These are phyloP conservation scores for Lentinula boryana DNA, from an alignment of 768 basidiomycete species.

Conservation along the genomic window DNA sequence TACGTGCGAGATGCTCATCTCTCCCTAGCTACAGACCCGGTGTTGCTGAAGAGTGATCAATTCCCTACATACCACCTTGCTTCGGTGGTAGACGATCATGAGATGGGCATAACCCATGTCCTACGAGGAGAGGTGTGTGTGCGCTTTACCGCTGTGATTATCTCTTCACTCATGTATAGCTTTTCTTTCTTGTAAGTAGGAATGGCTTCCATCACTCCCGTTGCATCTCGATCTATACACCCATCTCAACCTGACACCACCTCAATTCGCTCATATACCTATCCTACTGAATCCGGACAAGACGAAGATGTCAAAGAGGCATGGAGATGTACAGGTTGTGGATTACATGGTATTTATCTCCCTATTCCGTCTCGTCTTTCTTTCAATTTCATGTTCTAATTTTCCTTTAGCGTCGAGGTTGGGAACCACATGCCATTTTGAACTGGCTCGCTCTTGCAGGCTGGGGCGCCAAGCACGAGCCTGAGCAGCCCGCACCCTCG, in stretches of 20 bases:
- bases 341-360: conserved; percentile 66
- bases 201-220: conserved; percentile 93
- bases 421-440: conserved; percentile 83
- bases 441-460: conserved; percentile 96
- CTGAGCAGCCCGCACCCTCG: conserved; percentile 16
- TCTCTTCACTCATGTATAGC: background rate
- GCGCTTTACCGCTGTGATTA: background rate
- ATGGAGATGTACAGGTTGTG: conserved; percentile 81
- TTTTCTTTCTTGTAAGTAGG: conserved; percentile 36
- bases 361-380: background rate
- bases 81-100: conserved; percentile 91
- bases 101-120: conserved; percentile 96
- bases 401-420: conserved; percentile 61
- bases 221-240: conserved; percentile 89
- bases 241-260: conserved; percentile 62
- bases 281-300: conserved; percentile 87
- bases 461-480: conserved; percentile 64
- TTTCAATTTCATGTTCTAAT: background rate
- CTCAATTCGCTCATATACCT: conserved; percentile 88
- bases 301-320: conserved; percentile 91
- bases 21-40: conserved; percentile 82
- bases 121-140: conserved; percentile 78
- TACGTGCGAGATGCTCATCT: conserved; percentile 65
- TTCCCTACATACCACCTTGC: conserved; percentile 98
- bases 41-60: conserved; percentile 86